Base-by-base conservation (phyloP, 768 basidiomycete species). In the Pisolithus sp. region DNA sequence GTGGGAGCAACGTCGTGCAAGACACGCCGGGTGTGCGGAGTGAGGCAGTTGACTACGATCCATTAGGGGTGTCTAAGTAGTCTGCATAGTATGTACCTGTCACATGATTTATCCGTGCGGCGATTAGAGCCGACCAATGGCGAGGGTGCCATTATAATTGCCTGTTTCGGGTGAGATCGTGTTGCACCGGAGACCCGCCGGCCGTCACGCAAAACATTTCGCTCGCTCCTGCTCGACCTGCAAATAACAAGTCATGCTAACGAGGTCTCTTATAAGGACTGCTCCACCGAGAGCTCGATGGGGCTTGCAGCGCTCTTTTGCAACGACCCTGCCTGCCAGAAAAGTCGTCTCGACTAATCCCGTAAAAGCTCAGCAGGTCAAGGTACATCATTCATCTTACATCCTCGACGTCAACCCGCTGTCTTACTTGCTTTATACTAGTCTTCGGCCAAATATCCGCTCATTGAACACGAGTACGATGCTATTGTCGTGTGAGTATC, bases 381-480 rank as follows among this genome's bases (percentile, higher is more conserved):
- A 84, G 76, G 90, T 91, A 65, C 46, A 30, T 46, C 50, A 47
- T 50, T 43, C 49, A 53, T 55, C 55, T 51, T 57, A 40, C 43
- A 18, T 48, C 37, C 46, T 23, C 40, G 10, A 41, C 8, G 41
- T 46, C 34, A 49, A 30, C 30, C 12, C 15, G 12, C 40, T 7
- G 31, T 41, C 51, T 58, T 49, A 57, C 50, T 51, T 40, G 41
- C 60, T 44, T 49, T 38, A 40, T 55, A 31, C 34, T 36, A 88
- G 82, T 82, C 82, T 36, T 86, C 83, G 38, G 89, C 87, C 46
- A 91, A 93, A 67, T 99, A 98, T 68, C 92, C 95, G 18, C 76
- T 99, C 55, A 93, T 99, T 60, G 96, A 99, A 68, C 96, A 99
- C 67, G 94, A 97, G 69, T 98, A 93, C 70, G 95, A 99, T 77